A percentile compares a stretch with the other conserved stretches of the same genome.
Evolutionary conservation across 2,329 filamentous ascomycete species (phyloP).

Genomic region (Sclerotinia minor): DNA sequence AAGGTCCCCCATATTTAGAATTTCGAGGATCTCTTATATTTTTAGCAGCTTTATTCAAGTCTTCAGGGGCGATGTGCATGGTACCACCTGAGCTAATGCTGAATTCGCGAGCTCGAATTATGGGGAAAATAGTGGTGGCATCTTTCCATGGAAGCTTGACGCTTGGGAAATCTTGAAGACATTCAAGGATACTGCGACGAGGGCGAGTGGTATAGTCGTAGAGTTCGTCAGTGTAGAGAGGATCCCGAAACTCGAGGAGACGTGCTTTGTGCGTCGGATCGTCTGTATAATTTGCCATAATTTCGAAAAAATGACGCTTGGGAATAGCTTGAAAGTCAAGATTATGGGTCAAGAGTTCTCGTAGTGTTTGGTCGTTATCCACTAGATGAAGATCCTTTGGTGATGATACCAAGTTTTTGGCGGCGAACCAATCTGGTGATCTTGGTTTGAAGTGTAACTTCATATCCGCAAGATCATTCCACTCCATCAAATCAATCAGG

Average conservation of each 20-base stretch:
- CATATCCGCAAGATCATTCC: slow-evolving; percentile 70
- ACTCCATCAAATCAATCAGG: slow-evolving; percentile 77
- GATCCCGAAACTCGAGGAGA: slow-evolving; percentile 77
- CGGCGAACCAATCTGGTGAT: slow-evolving; percentile 34
- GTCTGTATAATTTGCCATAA: slow-evolving; percentile 72
- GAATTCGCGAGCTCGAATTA: slow-evolving; percentile 86
- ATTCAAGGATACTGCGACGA: slow-evolving; percentile 85
- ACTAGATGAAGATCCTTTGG: slow-evolving; percentile 40
- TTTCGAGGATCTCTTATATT: not conserved
- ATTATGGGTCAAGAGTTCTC: slow-evolving; percentile 75
- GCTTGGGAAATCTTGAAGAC: slow-evolving; percentile 84
- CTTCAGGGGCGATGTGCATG: slow-evolving; percentile 28
- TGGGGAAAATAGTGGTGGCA: slow-evolving; percentile 71
- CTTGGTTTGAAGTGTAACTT: slow-evolving; percentile 56
- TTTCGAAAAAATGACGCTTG: slow-evolving; percentile 79
- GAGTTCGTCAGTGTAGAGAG: slow-evolving; percentile 82
- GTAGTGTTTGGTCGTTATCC: slow-evolving; percentile 52
- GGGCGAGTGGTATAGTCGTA: slow-evolving; percentile 95
- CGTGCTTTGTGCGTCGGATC: slow-evolving; percentile 76
- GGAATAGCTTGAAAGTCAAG: slow-evolving; percentile 90
- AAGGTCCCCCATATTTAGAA: not conserved
- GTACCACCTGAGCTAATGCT: slow-evolving; percentile 79
- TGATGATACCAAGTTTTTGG: slow-evolving; percentile 39
- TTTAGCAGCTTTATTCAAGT: not conserved
- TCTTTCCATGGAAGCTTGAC: slow-evolving; percentile 78